phyloP scores from a whole-genome alignment of 768 basidiomycete species.

The Tulasnella sp. region DNA sequence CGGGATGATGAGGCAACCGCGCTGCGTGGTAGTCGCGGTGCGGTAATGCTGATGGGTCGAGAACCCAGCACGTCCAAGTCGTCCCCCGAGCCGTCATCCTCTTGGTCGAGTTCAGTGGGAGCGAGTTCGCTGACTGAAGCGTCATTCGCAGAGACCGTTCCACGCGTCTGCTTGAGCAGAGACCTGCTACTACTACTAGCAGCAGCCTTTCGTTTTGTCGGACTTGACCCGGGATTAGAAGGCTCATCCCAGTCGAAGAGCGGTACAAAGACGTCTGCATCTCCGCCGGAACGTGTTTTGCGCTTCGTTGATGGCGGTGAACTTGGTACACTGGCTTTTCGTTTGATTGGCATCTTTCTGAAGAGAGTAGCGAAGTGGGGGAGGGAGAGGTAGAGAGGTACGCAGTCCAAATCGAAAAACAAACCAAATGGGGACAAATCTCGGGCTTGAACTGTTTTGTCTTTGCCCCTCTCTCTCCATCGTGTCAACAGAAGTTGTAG shows the following conservation, averaged over 20 bases:
- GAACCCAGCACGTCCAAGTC: neutral
- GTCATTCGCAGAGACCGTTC: neutral
- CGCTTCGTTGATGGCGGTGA: neutral
- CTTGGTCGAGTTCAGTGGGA: neutral
- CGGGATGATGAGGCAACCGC: neutral
- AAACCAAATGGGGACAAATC: neutral
- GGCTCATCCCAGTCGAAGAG: neutral
- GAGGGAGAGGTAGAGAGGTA: neutral
- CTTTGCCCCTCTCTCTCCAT: neutral
- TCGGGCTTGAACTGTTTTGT: neutral
- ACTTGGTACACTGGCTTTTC: neutral
- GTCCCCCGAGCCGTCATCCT: neutral
- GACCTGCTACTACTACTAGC: neutral
- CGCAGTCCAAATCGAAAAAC: neutral
- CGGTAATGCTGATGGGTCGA: neutral
- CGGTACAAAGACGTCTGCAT: neutral
- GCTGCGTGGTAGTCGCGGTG: neutral
- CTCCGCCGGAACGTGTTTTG: neutral
- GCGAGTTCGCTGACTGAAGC: neutral
- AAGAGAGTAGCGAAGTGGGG: neutral
- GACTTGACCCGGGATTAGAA: neutral
- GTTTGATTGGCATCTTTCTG: neutral
- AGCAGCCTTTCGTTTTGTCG: neutral
- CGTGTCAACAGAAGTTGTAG: neutral
- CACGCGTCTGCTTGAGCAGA: neutral